Base-by-base conservation (phyloP, 169 alveolate genomes). In the Cryptosporidium canis region DNA sequence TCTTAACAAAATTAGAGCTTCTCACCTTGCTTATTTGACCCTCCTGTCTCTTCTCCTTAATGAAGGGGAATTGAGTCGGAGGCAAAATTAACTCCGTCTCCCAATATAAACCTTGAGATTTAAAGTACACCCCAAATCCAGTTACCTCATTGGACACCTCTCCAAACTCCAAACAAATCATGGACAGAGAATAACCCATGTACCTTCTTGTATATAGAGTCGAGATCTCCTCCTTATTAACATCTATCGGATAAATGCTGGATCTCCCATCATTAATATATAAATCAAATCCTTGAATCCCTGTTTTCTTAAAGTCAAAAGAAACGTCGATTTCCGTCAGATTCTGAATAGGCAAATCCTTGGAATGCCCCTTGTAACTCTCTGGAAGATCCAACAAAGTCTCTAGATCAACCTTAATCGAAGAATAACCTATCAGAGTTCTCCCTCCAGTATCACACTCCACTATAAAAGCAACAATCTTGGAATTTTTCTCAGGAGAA, bases 41-140 rank as follows among this genome's bases (percentile, higher is more conserved):
- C 48, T 8, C 5, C 16, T 53, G 27, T 24, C 27, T 41, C 33
- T 66, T 37, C n/a, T 66, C 68, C 18, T 61, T 61, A 6, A 61
- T 61, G 21, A 61, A 61, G 21, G 58, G 58, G n/a, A 66, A 41
- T 12, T 66, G 53, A 31, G 87, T 77, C 31, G 70, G 64, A 24
- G 70, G 77, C 14, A 77, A 77, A 55, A 58, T 61, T n/a, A 56
- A 39, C n/a, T 39, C 64, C 8, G 71, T 24, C 11, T 58, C 66
- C 87, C 87, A 77, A 41, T 77, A 58, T 31, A 77, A 41, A 9
- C 87, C 87, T 18, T 77, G 87, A 5, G 87, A 77, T 48, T 41
- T 39, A 77, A 77, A 77, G 39, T 58, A 77, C 11, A 77, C 87
- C 14, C 87, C 87, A 39, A 77, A 77, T 3, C 87, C 87, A 24